Percentiles rank a stretch among this genome's conserved stretches.
Conservation (phyloP, 106 monocot species). For the Dendrobium catenatum region DNA sequence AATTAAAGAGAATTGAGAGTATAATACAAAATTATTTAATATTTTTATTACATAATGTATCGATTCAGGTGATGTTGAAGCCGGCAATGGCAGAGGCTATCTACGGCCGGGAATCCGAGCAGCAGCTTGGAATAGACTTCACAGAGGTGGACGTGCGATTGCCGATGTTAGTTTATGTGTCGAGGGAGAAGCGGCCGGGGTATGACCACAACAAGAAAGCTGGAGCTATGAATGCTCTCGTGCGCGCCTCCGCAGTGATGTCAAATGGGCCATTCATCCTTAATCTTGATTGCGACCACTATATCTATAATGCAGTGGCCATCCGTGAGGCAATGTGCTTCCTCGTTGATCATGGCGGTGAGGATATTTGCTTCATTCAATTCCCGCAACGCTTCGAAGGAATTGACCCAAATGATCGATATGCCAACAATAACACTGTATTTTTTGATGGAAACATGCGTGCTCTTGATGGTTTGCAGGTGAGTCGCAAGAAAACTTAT, state of each 20-base stretch:
- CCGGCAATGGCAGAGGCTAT: constrained; percentile 20
- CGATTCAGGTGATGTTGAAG: background rate
- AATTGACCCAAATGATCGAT: constrained; percentile 90
- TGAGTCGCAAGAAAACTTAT: too few relatives aligned
- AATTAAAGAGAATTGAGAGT: too few relatives aligned
- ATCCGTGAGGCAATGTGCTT: constrained; percentile 94
- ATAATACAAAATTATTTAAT: too few relatives aligned
- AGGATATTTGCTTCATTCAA: constrained; percentile 85
- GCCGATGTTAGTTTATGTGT: constrained; percentile 81
- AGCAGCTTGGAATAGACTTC: constrained; percentile 35
- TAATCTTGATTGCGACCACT: constrained; percentile 97
- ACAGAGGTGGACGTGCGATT: constrained; percentile 66
- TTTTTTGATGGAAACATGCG: constrained; percentile 99
- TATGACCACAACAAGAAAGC: constrained; percentile 97
- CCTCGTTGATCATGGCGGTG: constrained; percentile 95
- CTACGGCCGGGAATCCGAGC: constrained; percentile 12
- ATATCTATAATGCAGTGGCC: constrained; percentile 75
- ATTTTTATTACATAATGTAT: too few relatives aligned
- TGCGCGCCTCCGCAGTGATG: constrained; percentile 80
- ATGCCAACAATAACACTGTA: constrained; percentile 97
- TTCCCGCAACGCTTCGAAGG: constrained; percentile 96
- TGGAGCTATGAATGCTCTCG: constrained; percentile 92
- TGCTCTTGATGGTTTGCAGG: constrained; percentile 86
- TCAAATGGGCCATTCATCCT: constrained; percentile 97
- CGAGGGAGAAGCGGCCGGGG: constrained; percentile 74